phyloP scores from a whole-genome alignment of 2,329 filamentous ascomycete species.

The Fusarium sp. region DNA sequence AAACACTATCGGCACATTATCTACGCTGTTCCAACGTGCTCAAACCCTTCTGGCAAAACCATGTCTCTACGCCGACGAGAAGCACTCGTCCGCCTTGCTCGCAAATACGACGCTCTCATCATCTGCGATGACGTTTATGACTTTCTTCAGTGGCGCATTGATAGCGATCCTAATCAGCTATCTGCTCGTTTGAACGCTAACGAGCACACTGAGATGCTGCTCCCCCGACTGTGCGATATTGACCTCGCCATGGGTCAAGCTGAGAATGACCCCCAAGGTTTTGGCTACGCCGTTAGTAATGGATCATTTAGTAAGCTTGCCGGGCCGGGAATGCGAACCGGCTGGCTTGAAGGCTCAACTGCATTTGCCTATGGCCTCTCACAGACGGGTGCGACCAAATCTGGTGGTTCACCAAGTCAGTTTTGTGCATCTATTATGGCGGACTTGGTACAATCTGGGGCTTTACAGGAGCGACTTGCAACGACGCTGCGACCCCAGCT shows the following conservation, averaged over 20 bases:
- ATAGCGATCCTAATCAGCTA: slow-evolving; percentile 18
- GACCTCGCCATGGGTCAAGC: slow-evolving; percentile 73
- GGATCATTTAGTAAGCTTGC: slow-evolving; percentile 91
- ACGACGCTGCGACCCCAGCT: slow-evolving; percentile 58
- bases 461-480: slow-evolving; percentile 58
- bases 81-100: slow-evolving; percentile 78
- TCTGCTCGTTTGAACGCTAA: slow-evolving; percentile 43
- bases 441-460: slow-evolving; percentile 58
- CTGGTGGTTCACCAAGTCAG: slow-evolving; percentile 68
- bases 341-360: slow-evolving; percentile 83
- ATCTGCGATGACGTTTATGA: slow-evolving; percentile 95
- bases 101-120: slow-evolving; percentile 83
- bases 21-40: slow-evolving; percentile 88
- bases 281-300: slow-evolving; percentile 86
- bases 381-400: slow-evolving; percentile 64
- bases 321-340: slow-evolving; percentile 82
- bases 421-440: slow-evolving; percentile 64
- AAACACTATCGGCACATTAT: slow-evolving; percentile 90
- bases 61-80: slow-evolving; percentile 77
- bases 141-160: slow-evolving; percentile 79
- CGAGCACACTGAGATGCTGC: slow-evolving; percentile 60
- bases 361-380: slow-evolving; percentile 63
- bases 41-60: slow-evolving; percentile 87
- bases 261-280: slow-evolving; percentile 59
- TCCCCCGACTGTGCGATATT: slow-evolving; percentile 83